phyloP scores from a whole-genome alignment of 2,329 filamentous ascomycete genomes.

The Fusarium chuoi region DNA sequence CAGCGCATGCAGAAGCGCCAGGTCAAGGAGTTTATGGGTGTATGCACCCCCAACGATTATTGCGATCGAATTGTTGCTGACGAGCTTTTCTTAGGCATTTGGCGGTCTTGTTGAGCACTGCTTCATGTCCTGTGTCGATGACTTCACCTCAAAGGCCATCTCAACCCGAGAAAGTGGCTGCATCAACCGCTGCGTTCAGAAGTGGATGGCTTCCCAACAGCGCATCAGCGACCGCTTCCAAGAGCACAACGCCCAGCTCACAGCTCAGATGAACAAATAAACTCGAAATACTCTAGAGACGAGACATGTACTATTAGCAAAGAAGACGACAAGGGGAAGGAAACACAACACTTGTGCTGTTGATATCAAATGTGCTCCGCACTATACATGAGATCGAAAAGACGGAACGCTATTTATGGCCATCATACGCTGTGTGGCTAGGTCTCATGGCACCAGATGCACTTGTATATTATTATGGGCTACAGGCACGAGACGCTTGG shows the following conservation, averaged over 20 bases:
- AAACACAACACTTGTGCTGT: constrained; percentile 5
- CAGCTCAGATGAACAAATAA: constrained; percentile 60
- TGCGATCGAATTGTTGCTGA: background rate
- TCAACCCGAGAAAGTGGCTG: constrained; percentile 89
- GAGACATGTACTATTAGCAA: constrained; percentile 38
- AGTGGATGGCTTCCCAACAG: constrained; percentile 92
- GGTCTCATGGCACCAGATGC: constrained; percentile 35
- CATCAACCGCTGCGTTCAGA: constrained; percentile 93
- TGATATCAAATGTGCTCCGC: constrained; percentile 21
- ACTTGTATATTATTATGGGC: constrained; percentile 41
- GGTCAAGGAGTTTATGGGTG: constrained; percentile 98
- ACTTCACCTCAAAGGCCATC: constrained; percentile 98
- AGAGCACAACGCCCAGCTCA: constrained; percentile 72
- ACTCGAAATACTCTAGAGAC: background rate
- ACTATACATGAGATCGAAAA: constrained; percentile 15
- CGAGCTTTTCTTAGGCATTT: constrained; percentile 46
- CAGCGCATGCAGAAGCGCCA: constrained; percentile 96
- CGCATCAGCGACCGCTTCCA: constrained; percentile 91
- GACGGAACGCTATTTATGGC: constrained; percentile 10
- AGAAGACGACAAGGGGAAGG: constrained; percentile 5
- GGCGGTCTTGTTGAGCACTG: constrained; percentile 76
- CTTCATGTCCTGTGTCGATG: constrained; percentile 96
- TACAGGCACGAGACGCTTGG: constrained; percentile 19
- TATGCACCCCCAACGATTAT: constrained; percentile 61
- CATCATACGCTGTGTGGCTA: constrained; percentile 20